Evolutionary conservation across 208 protist species (phyloP).

Genomic region (Trichomonas gallinae): DNA sequence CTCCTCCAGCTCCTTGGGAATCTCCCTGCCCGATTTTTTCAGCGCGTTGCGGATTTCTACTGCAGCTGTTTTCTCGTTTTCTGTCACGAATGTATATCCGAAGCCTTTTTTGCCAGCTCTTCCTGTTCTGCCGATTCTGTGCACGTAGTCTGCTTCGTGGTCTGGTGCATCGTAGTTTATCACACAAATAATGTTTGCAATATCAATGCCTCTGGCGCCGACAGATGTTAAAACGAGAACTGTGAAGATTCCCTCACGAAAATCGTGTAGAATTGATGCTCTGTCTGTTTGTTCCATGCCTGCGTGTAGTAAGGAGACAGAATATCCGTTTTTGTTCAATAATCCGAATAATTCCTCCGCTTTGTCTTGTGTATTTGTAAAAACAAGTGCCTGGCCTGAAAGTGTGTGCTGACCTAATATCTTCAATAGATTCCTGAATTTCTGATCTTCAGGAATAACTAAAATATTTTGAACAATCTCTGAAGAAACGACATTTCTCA

Average conservation of each 20-base stretch:
- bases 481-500: conserved; percentile 34
- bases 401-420: conserved; percentile 45
- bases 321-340: conserved; percentile 39
- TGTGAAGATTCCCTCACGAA: conserved; percentile 45
- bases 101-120: conserved; percentile 60
- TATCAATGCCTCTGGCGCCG: conserved; percentile 62
- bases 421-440: conserved; percentile 52
- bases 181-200: conserved; percentile 57
- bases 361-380: conserved; percentile 56
- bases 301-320: conserved; percentile 51
- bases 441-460: conserved; percentile 42
- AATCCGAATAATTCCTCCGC: conserved; percentile 32
- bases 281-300: conserved; percentile 62
- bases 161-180: conserved; percentile 65
- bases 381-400: conserved; percentile 54
- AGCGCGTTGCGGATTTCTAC: conserved; percentile 52
- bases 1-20: background rate
- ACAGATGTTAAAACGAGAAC: conserved; percentile 62
- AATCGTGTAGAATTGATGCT: conserved; percentile 55
- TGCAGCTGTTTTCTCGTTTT: conserved; percentile 48
- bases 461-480: conserved; percentile 46
- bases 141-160: conserved; percentile 71
- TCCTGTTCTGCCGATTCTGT: conserved; percentile 47
- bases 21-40: conserved; percentile 27
- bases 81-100: conserved; percentile 58